phyloP scores from a whole-genome alignment of 148 eudicot genomes.

The Rhododendron ovatum region DNA sequence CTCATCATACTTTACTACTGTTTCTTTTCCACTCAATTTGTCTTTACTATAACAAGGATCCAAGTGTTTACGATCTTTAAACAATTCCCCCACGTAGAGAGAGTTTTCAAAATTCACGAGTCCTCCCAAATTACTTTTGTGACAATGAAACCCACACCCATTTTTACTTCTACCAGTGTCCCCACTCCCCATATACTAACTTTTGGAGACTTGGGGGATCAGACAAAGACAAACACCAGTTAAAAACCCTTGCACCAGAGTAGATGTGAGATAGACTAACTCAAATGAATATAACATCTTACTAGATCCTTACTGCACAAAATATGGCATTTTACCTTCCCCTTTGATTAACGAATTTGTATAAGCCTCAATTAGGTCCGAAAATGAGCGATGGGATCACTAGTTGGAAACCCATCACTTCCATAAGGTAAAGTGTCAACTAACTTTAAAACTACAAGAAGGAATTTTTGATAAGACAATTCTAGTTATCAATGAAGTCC shows the following conservation, averaged over 20 bases:
- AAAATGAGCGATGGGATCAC: background rate
- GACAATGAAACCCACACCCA: background rate
- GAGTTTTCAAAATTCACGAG: background rate
- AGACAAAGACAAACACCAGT: background rate
- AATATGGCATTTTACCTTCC: background rate
- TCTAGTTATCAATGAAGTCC: background rate
- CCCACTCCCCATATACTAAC: background rate
- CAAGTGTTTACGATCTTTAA: background rate
- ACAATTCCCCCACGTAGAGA: background rate
- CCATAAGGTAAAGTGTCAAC: background rate
- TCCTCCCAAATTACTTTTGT: background rate
- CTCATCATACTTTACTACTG: background rate
- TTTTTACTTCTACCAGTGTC: background rate
- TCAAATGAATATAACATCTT: background rate
- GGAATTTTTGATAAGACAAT: constrained; percentile 4
- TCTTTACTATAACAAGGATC: background rate
- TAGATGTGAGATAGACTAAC: background rate
- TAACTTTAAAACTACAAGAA: background rate
- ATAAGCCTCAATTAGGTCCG: background rate
- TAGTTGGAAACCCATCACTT: constrained; percentile 5
- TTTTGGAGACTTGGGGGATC: background rate
- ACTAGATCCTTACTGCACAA: background rate
- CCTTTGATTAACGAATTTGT: background rate
- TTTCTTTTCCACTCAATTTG: background rate
- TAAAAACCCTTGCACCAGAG: background rate